Base-by-base conservation (phyloP, 2,329 filamentous ascomycete species). In the Epichloe scottii region DNA sequence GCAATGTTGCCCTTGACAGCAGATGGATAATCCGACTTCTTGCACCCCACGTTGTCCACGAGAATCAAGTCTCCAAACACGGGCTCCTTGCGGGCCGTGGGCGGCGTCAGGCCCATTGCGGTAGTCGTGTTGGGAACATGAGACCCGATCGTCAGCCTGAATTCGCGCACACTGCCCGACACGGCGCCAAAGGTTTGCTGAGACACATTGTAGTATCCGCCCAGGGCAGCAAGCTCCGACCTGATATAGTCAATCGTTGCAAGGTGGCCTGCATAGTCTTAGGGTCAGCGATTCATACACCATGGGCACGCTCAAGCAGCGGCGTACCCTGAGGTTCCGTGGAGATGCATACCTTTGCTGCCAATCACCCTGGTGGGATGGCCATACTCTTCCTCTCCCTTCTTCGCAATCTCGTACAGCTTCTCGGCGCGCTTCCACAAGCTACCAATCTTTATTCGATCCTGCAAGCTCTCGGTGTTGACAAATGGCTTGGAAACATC, bases 351-450 rank as follows among this genome's bases (percentile, higher is more conserved):
- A 81, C 80, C 81, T 62, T 75, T 61, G 55, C 81, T 84, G 33
- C 84, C 83, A 56, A 87, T 86, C 21, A 87, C 83, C 49, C 84
- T 75, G 1, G 84, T 87, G 1, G 84, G 84, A 58, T 83, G 83
- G 54, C 77, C 77, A 60, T 81, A 85, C 55, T 85, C 79, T 2
- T 74, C 69, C 54, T 76, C 68, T 11, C 75, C 74, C 49, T 74
- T 68, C 63, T 82, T 71, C 0, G 84, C 82, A 51, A 86, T 76
- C 48, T 76, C 68, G 58, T 77, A 86, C 8, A 88, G 74, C 40
- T 78, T 64, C 58, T 82, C 70, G 4, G 84, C 79, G 19, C 82
- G 77, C 5, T 70, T 64, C 41, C 82, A 65, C 6, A 88, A 75
- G 23, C 75, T 78, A 17, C 77, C 67, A 40, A 67, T 64, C 17